Conservation (phyloP, 2,329 filamentous ascomycete genomes). For the Aureobasidium namibiae region DNA sequence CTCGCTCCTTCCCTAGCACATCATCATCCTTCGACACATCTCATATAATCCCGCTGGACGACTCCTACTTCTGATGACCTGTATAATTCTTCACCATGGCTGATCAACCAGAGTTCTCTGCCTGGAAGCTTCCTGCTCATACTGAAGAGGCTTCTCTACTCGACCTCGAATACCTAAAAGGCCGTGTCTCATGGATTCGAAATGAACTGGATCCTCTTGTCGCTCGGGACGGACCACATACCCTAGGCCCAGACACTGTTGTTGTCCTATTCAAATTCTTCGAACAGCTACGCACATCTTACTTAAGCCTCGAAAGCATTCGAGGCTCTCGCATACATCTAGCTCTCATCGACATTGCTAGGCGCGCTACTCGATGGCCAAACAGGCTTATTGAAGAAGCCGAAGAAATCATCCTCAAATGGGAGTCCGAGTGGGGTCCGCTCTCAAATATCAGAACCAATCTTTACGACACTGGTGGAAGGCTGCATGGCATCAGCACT, state of each 20-base stretch:
- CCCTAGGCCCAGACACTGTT: conserved; percentile 35
- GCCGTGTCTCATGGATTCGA: conserved; percentile 37
- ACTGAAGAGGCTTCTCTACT: neutral
- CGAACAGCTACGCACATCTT: conserved; percentile 18
- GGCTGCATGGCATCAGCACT: conserved; percentile 34
- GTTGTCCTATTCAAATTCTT: conserved; percentile 37
- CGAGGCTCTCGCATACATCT: conserved; percentile 39
- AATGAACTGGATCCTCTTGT: conserved; percentile 39
- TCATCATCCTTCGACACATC: neutral
- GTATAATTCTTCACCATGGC: neutral
- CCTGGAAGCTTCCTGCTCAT: neutral
- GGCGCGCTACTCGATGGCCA: conserved; percentile 41
- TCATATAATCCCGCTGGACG: neutral
- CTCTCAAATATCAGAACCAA: conserved; percentile 31
- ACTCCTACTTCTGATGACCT: neutral
- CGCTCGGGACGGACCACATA: conserved; percentile 37
- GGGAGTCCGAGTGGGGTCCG: conserved; percentile 31
- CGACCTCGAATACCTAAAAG: conserved; percentile 25
- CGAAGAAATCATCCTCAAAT: conserved; percentile 33
- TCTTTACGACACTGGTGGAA: conserved; percentile 35
- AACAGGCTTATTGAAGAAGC: conserved; percentile 35
- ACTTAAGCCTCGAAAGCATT: conserved; percentile 28
- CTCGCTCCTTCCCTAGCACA: neutral
- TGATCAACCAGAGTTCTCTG: neutral
- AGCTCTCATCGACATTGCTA: conserved; percentile 35